phyloP scores from a whole-genome alignment of 192 early-diverging fungal species.

The Chytriomyces confervae region DNA sequence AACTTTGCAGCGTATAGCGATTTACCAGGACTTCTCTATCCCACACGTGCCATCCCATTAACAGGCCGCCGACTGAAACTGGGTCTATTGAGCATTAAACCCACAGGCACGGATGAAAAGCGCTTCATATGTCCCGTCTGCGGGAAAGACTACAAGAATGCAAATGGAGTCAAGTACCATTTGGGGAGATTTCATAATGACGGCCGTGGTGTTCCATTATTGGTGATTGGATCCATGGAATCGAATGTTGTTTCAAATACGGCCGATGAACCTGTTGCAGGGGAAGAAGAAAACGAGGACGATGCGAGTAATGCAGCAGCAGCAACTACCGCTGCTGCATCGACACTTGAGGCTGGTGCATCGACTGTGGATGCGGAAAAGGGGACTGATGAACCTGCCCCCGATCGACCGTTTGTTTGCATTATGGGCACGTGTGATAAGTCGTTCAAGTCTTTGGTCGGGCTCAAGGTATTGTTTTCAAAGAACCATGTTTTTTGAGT shows the following conservation, averaged over 20 bases:
- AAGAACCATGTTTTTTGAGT: not conserved
- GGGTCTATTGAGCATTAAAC: slow-evolving; percentile 5
- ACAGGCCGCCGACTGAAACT: slow-evolving; percentile 15
- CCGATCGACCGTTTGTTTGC: slow-evolving; percentile 56
- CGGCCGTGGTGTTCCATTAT: slow-evolving; percentile 11
- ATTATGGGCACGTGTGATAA: slow-evolving; percentile 85
- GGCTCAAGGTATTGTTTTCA: slow-evolving; percentile 65
- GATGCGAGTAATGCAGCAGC: not conserved
- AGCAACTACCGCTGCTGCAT: not conserved
- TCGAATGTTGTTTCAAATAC: not conserved
- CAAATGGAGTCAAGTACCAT: slow-evolving; percentile 96
- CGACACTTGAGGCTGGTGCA: not conserved
- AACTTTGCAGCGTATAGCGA: no score
- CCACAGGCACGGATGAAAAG: slow-evolving; percentile 3
- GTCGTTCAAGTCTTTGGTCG: slow-evolving; percentile 93
- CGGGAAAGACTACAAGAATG: slow-evolving; percentile 87
- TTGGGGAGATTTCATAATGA: slow-evolving; percentile 63
- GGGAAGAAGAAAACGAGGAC: not conserved
- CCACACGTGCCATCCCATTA: not conserved
- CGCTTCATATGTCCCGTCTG: slow-evolving; percentile 22
- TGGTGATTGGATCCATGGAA: slow-evolving; percentile 3
- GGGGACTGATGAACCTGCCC: slow-evolving; percentile 24
- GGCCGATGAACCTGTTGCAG: not conserved
- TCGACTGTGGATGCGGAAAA: not conserved
- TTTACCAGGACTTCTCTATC: no score